Evolutionary conservation across 2,329 filamentous ascomycete species (phyloP).

Genomic region (Penicillium decumbens): DNA sequence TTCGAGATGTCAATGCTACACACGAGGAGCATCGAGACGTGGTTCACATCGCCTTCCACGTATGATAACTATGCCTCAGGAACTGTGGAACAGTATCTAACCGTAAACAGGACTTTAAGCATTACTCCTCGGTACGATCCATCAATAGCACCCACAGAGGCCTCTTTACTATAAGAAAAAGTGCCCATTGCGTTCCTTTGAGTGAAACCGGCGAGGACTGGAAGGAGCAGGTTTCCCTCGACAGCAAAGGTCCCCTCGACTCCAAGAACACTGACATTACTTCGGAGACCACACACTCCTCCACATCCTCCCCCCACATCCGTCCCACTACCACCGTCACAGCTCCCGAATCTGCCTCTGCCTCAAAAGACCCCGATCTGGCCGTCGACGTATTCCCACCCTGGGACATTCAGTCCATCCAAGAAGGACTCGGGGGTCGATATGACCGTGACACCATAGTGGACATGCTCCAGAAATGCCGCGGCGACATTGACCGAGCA

Average conservation of each 20-base stretch:
- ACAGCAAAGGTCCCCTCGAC: background rate
- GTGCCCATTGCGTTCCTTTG: slow-evolving; percentile 33
- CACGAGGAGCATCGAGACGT: slow-evolving; percentile 33
- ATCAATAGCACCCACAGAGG: slow-evolving; percentile 56
- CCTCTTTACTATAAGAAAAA: slow-evolving; percentile 36
- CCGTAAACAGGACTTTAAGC: slow-evolving; percentile 53
- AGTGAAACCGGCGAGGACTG: background rate
- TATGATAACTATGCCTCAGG: slow-evolving; percentile 37
- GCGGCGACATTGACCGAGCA: slow-evolving; percentile 52
- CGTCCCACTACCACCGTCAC: slow-evolving; percentile 4
- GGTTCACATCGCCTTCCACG: slow-evolving; percentile 60
- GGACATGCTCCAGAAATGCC: slow-evolving; percentile 50
- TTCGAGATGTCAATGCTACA: slow-evolving; percentile 45
- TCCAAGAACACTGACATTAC: background rate
- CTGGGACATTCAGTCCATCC: slow-evolving; percentile 55
- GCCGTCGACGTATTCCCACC: slow-evolving; percentile 44
- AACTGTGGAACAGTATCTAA: slow-evolving; percentile 10
- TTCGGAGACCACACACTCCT: background rate
- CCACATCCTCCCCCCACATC: background rate
- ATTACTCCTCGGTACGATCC: slow-evolving; percentile 64
- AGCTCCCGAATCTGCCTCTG: slow-evolving; percentile 15
- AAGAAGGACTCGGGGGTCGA: slow-evolving; percentile 49
- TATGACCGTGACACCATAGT: slow-evolving; percentile 50
- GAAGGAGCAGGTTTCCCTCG: background rate
- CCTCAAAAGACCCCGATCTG: slow-evolving; percentile 11